Conservation (phyloP, 495 filamentous ascomycete genomes). For the Talaromyces borbonicus region DNA sequence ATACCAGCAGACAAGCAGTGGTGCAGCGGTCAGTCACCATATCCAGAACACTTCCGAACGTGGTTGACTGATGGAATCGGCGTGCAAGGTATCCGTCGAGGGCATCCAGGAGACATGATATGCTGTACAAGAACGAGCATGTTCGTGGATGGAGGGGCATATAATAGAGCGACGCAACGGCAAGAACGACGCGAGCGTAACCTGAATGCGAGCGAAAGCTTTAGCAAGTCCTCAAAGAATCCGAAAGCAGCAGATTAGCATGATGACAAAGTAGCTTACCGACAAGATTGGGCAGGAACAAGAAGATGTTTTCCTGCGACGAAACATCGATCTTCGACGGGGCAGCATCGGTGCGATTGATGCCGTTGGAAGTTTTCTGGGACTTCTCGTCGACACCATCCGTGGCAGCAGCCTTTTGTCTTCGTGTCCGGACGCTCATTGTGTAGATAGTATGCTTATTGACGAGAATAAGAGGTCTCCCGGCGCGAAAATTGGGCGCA, state of each 20-base stretch:
- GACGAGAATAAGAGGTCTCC: no score
- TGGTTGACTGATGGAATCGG: constrained; percentile 65
- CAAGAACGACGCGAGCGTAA: constrained; percentile 72
- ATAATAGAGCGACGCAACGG: constrained; percentile 76
- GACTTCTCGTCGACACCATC: constrained; percentile 27
- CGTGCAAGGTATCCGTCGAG: constrained; percentile 76
- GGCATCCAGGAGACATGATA: constrained; percentile 79
- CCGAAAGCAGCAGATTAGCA: not conserved
- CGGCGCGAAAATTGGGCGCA: no score
- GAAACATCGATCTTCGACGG: constrained; percentile 16
- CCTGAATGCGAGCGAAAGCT: constrained; percentile 37
- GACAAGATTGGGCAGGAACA: constrained; percentile 93
- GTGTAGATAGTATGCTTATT: no score
- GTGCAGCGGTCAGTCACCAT: constrained; percentile 88
- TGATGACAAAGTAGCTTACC: constrained; percentile 42
- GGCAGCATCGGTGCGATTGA: constrained; percentile 19
- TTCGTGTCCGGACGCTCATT: constrained; percentile 35
- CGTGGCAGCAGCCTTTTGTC: constrained; percentile 33
- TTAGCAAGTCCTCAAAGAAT: not conserved
- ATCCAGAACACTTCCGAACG: constrained; percentile 79
- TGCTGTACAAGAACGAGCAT: constrained; percentile 68
- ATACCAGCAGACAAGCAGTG: constrained; percentile 74
- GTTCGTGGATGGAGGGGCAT: constrained; percentile 88
- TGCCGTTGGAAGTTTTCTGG: constrained; percentile 21
- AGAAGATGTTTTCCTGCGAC: constrained; percentile 74